These are phyloP conservation scores for Alternaria gaisen DNA, from an alignment of 2,329 filamentous ascomycete genomes.

Conservation along the genomic window DNA sequence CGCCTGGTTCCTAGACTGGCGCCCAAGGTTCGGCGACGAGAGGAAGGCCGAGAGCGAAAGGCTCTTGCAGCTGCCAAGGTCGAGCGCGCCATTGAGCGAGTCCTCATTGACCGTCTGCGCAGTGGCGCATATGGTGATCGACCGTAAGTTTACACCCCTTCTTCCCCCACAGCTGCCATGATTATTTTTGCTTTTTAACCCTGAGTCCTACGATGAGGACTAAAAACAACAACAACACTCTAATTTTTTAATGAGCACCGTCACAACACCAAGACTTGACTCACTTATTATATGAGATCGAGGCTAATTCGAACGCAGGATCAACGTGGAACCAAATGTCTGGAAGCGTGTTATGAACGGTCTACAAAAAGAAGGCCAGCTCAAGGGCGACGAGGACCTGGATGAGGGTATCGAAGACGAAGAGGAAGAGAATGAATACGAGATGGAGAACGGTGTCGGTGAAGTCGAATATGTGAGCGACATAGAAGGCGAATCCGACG, in stretches of 20 bases:
- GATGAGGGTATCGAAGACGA: slow-evolving; percentile 87
- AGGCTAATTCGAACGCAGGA: slow-evolving; percentile 12
- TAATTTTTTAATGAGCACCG: slow-evolving; percentile 19
- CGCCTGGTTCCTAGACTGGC: slow-evolving; percentile 87
- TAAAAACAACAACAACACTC: slow-evolving; percentile 22
- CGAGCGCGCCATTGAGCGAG: slow-evolving; percentile 93
- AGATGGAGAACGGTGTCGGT: slow-evolving; percentile 71
- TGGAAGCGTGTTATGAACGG: slow-evolving; percentile 97
- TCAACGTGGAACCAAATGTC: slow-evolving; percentile 93
- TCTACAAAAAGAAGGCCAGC: slow-evolving; percentile 87
- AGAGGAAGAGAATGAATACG: slow-evolving; percentile 74
- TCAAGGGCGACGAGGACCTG: slow-evolving; percentile 82
- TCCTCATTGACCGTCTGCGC: slow-evolving; percentile 88
- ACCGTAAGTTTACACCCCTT: slow-evolving; percentile 58
- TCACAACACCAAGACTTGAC: neutral
- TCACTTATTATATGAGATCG: neutral
- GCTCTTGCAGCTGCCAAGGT: slow-evolving; percentile 78
- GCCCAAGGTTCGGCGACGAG: slow-evolving; percentile 76
- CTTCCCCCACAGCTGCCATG: slow-evolving; percentile 6
- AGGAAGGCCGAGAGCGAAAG: slow-evolving; percentile 60
- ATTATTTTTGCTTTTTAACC: slow-evolving; percentile 22
- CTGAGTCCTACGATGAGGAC: slow-evolving; percentile 19
- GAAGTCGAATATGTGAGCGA: slow-evolving; percentile 94
- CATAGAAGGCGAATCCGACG: slow-evolving; percentile 76
- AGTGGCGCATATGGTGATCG: slow-evolving; percentile 94